Evolutionary conservation across 1,284 basidiomycete genomes (phyloP).

Genomic region (Ustilago bromivora): DNA sequence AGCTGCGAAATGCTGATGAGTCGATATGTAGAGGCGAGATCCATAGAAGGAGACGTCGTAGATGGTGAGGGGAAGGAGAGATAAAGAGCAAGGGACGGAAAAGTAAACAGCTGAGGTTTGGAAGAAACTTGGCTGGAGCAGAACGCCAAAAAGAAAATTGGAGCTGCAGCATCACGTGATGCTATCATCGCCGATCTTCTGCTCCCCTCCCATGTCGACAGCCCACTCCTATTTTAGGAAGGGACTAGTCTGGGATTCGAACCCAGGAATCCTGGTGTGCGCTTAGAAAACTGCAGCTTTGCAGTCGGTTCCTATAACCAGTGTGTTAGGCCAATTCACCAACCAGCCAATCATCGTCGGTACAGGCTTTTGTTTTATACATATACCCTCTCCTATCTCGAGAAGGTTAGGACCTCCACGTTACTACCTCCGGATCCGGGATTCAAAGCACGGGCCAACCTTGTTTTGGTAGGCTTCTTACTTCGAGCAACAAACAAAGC

Average conservation of each 20-base stretch:
- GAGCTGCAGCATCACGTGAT: not conserved
- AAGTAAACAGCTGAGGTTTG: not conserved
- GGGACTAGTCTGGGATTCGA: conserved; percentile 58
- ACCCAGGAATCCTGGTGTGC: conserved; percentile 54
- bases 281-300: not conserved
- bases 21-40: not conserved
- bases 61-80: not conserved
- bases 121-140: not conserved
- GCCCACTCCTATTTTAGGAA: not conserved
- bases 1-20: not conserved
- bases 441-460: not conserved
- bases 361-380: not conserved
- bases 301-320: conserved; percentile 45
- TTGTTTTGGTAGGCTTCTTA: not conserved
- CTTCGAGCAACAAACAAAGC: not conserved
- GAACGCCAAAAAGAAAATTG: not conserved
- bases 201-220: too few species aligned
- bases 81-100: not conserved
- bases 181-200: not conserved
- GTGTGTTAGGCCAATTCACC: conserved; percentile 57
- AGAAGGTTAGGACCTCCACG: not conserved
- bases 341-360: conserved; percentile 40
- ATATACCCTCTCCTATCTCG: not conserved
- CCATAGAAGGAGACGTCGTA: not conserved
- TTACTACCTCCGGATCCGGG: conserved; percentile 8